A percentile compares a stretch with the other conserved stretches of the same genome.
Conservation (phyloP, 495 filamentous ascomycete species). For the Penicillium macrosclerotiorum region DNA sequence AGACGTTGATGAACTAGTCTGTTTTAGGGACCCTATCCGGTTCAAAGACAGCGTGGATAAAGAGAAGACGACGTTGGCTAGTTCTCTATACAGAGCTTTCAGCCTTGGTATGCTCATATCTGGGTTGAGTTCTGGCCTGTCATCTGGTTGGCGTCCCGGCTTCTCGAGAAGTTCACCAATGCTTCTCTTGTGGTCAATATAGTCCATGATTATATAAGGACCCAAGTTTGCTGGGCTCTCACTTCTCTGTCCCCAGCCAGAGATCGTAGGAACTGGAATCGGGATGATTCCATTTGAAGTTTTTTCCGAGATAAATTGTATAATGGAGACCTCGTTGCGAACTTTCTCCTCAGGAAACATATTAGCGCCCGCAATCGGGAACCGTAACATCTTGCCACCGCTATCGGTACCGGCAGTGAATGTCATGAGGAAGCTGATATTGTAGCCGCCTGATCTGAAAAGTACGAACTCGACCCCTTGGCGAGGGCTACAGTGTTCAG, state of each 20-base stretch:
- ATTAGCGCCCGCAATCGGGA: constrained; percentile 13
- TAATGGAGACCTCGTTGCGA: constrained; percentile 38
- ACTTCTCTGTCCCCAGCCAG: constrained; percentile 33
- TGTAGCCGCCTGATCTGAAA: constrained; percentile 22
- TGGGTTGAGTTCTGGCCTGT: constrained; percentile 4
- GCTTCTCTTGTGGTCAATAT: constrained; percentile 31
- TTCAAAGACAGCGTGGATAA: constrained; percentile 7
- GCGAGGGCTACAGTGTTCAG: constrained; percentile 14
- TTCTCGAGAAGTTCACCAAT: constrained; percentile 12
- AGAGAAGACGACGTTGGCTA: constrained; percentile 10
- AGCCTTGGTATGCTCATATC: constrained; percentile 7
- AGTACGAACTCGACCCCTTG: constrained; percentile 17
- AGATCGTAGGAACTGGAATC: constrained; percentile 37
- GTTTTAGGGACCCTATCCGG: constrained; percentile 9
- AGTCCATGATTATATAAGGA: constrained; percentile 51
- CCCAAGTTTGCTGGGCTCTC: constrained; percentile 32
- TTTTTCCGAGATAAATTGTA: constrained; percentile 31
- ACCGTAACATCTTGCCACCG: constrained; percentile 14
- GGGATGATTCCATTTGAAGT: constrained; percentile 22
- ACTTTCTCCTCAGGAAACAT: constrained; percentile 39
- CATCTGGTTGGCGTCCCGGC: constrained; percentile 3
- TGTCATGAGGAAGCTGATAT: constrained; percentile 23
- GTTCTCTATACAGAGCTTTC: constrained; percentile 9
- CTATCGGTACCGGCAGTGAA: too few species aligned
- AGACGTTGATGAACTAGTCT: constrained; percentile 4